phyloP scores from a whole-genome alignment of 805 yeast species.

The Candida tibetensis region DNA sequence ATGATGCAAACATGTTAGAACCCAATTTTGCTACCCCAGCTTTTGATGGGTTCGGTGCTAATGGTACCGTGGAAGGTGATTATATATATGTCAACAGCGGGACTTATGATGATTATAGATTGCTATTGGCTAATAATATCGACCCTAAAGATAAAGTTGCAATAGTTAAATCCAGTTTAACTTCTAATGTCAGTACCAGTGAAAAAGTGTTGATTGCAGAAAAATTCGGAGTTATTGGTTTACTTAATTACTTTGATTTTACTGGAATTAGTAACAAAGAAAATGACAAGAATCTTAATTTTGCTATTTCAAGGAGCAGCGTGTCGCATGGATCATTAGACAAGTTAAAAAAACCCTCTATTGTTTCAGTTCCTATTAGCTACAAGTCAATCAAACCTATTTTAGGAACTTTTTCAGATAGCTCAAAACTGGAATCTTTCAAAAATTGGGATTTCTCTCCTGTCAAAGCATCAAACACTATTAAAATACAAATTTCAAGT shows the following conservation, averaged over 20 bases:
- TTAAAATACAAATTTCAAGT: slow-evolving; percentile 15
- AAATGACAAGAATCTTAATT: slow-evolving; percentile 9
- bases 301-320: slow-evolving; percentile 21
- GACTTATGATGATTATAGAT: slow-evolving; percentile 23
- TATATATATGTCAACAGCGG: slow-evolving; percentile 35
- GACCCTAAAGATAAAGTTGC: slow-evolving; percentile 25
- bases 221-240: slow-evolving; percentile 23
- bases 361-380: slow-evolving; percentile 30
- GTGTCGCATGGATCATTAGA: slow-evolving; percentile 9
- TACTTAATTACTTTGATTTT: slow-evolving; percentile 20
- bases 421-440: slow-evolving; percentile 9
- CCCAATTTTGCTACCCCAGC: slow-evolving; percentile 29
- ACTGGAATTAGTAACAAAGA: slow-evolving; percentile 7
- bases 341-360: slow-evolving; percentile 10
- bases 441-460: slow-evolving; percentile 26
- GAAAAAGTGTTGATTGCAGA: slow-evolving; percentile 28
- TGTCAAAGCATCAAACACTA: slow-evolving; percentile 31
- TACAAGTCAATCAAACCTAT: slow-evolving; percentile 24
- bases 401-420: slow-evolving; percentile 18
- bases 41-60: slow-evolving; percentile 24
- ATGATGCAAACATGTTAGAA: slow-evolving; percentile 25
- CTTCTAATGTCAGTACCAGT: slow-evolving; percentile 14
- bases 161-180: slow-evolving; percentile 18
- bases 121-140: slow-evolving; percentile 18
- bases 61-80: slow-evolving; percentile 22